phyloP scores from a whole-genome alignment of 2,329 filamentous ascomycete genomes.

The Tolypocladium capitatum region DNA sequence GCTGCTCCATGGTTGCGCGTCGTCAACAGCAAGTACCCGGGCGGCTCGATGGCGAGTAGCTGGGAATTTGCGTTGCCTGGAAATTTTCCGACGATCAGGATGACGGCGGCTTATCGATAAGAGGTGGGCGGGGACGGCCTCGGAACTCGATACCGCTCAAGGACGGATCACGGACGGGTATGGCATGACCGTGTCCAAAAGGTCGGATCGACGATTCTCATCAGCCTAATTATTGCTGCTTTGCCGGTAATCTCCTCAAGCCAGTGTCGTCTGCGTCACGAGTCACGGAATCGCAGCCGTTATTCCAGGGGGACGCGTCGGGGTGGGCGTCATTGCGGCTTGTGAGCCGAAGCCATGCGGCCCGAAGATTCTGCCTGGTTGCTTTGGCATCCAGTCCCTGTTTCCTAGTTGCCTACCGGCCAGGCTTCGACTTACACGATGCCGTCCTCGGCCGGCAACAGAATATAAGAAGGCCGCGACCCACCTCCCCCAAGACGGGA shows the following conservation, averaged over 20 bases:
- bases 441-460: neutral
- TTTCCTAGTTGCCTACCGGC: neutral
- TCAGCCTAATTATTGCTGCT: too few species aligned
- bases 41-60: neutral
- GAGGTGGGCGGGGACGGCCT: neutral
- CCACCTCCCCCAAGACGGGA: neutral
- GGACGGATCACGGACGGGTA: too few species aligned
- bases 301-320: too few species aligned
- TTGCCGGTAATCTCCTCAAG: too few species aligned
- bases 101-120: neutral
- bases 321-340: neutral
- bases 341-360: neutral
- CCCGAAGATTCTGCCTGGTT: neutral
- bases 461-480: neutral
- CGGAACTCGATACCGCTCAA: too few species aligned
- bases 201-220: too few species aligned
- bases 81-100: neutral
- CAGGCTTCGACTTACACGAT: neutral
- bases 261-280: too few species aligned
- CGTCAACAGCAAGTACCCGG: neutral
- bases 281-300: neutral
- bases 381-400: neutral
- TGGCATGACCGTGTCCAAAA: too few species aligned
- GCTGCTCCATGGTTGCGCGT: slow-evolving; percentile 53
- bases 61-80: neutral